Conservation (phyloP, 2,329 filamentous ascomycete genomes). For the Calonectria montana region DNA sequence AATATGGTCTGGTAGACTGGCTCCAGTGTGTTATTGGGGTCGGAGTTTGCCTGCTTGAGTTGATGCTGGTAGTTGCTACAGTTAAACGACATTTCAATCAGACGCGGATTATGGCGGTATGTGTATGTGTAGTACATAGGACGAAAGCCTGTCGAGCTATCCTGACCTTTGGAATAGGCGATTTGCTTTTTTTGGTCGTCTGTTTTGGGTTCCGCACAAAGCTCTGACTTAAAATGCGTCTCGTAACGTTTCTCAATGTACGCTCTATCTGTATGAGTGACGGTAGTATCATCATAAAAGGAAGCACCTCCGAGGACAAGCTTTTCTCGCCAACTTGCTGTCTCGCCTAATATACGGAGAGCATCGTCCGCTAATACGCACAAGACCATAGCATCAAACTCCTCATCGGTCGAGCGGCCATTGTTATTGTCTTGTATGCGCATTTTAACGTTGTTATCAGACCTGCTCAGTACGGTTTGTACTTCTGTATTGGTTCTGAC, state of each 20-base stretch:
- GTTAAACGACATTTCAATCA: conserved; percentile 79
- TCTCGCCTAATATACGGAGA: conserved; percentile 68
- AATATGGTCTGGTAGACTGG: conserved; percentile 80
- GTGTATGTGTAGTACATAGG: conserved; percentile 76
- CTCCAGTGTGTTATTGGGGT: conserved; percentile 50
- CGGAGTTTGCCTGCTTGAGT: conserved; percentile 60
- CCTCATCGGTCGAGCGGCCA: conserved; percentile 60
- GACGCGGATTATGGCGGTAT: conserved; percentile 65
- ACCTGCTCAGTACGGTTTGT: conserved; percentile 61
- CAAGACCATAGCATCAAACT: conserved; percentile 74
- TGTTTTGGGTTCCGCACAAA: conserved; percentile 60
- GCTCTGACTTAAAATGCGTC: conserved; percentile 64
- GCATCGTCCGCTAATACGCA: conserved; percentile 74
- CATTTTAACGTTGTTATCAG: conserved; percentile 64
- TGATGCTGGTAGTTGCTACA: conserved; percentile 82
- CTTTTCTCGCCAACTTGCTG: conserved; percentile 70
- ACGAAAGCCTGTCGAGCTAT: conserved; percentile 66
- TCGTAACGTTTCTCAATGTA: conserved; percentile 79
- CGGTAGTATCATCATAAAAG: conserved; percentile 77
- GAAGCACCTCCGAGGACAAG: conserved; percentile 77
- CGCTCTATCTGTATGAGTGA: conserved; percentile 73
- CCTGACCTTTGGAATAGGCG: conserved; percentile 55
- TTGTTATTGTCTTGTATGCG: conserved; percentile 60
- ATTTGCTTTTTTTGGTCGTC: conserved; percentile 53
- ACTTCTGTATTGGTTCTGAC: conserved; percentile 69